Conservation (phyloP, 2,329 filamentous ascomycete genomes). For the Tolypocladium amazonense region DNA sequence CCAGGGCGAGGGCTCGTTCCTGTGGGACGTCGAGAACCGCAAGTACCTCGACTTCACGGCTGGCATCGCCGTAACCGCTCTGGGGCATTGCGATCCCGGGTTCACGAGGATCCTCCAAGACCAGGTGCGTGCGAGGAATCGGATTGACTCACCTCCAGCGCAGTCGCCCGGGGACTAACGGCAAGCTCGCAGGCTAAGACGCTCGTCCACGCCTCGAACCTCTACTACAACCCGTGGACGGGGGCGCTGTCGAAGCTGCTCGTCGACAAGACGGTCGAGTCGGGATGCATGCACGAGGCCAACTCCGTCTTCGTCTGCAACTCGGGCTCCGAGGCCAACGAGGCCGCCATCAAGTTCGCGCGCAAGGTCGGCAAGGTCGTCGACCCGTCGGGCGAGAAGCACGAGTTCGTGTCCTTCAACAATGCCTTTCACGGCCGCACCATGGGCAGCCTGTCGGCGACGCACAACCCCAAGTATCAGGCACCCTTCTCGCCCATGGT, state of each 20-base stretch:
- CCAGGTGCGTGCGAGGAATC: conserved; percentile 42
- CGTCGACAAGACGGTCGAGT: conserved; percentile 67
- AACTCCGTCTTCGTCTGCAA: conserved; percentile 86
- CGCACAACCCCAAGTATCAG: conserved; percentile 96
- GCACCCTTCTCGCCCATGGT: conserved; percentile 91
- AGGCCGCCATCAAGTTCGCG: conserved; percentile 94
- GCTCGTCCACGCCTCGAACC: conserved; percentile 84
- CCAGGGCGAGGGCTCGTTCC: conserved; percentile 73
- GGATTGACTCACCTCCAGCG: neutral
- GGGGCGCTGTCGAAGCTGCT: conserved; percentile 79
- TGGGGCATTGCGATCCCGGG: conserved; percentile 82
- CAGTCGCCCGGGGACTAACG: too few species aligned
- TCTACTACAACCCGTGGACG: conserved; percentile 96
- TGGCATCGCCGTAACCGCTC: conserved; percentile 87
- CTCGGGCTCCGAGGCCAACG: conserved; percentile 93
- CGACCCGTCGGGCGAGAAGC: conserved; percentile 62
- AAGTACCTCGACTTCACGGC: conserved; percentile 91
- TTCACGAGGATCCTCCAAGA: conserved; percentile 65
- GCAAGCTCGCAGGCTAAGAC: conserved; percentile 47
- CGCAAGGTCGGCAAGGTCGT: conserved; percentile 76
- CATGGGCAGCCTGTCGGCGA: conserved; percentile 91
- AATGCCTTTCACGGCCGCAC: conserved; percentile 94
- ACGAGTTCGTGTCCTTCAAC: conserved; percentile 82
- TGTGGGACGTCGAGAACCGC: conserved; percentile 84
- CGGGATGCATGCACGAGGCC: conserved; percentile 73